Base-by-base conservation (phyloP, 192 early-diverging fungal genomes). In the Coemansia sp. region DNA sequence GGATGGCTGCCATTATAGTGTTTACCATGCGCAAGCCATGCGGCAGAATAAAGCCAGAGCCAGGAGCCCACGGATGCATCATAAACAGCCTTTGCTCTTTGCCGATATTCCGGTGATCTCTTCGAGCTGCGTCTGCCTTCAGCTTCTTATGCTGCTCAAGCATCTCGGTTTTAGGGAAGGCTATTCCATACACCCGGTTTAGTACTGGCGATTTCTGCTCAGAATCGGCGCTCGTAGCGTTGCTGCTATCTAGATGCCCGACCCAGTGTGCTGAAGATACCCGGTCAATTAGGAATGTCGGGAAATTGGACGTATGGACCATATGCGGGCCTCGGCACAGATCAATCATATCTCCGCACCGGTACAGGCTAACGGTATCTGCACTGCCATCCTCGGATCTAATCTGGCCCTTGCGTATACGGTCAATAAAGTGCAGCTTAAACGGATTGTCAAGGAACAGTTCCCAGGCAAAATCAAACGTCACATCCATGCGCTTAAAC, bases 11-110 rank as follows among this genome's bases (percentile, higher is more conserved):
- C 70, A 91, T 76, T 9, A 97, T 68, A 33, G 81, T 72, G 47
- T 91, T 83, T 20, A 91, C 86, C 60, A 97, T 88, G 44, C 92
- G 80, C n/a, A 85, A 87, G 21, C 84, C 87, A 37, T 87, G 85
- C 1, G 86, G 91, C 30, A 89, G 61, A 78, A 90, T 84, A 42
- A 90, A 91, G 3, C 83, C 81, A 1, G 88, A 90, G 18, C 86
- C 87, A 9, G 86, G 87, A 37, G 84, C 86, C 52, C 76, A 73
- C 1, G 75, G 68, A 45, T 91, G 87, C 42, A 82, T 84, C 72
- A 86, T 85, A 60, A 89, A 91, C 11, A 91, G 67, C 18, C 75
- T 72, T 45, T 89, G 88, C 41, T 80, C 82, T 33, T 82, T 81
- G 48, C 87, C 89, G 44, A 89, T 84, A 0, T 63, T 56, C 13